Conservation (phyloP, 305 asterid genomes). For the Fraxinus greggii region DNA sequence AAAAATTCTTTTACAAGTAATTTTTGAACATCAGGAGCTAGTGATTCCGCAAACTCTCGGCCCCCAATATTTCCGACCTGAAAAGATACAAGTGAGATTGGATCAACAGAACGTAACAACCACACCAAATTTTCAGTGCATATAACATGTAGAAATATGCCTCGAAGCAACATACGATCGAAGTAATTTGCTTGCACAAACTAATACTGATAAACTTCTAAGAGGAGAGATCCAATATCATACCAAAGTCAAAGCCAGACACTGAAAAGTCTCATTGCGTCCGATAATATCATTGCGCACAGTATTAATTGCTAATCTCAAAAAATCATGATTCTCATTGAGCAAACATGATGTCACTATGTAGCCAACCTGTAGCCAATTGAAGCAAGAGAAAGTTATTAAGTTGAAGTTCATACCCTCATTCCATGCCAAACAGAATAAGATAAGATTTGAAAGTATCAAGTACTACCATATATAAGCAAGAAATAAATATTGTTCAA, state of each 20-base stretch:
- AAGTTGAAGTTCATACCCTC: constrained; percentile 20
- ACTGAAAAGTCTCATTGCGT: constrained; percentile 97
- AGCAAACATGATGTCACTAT: constrained; percentile 94
- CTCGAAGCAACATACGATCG: background rate
- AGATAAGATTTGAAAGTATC: background rate
- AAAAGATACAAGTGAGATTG: constrained; percentile 24
- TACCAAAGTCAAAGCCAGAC: constrained; percentile 97
- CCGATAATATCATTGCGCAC: constrained; percentile 99
- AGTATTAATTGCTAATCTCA: constrained; percentile 93
- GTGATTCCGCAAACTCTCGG: constrained; percentile 95
- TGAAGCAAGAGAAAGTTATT: constrained; percentile 24
- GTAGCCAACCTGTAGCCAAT: constrained; percentile 83
- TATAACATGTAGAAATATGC: background rate
- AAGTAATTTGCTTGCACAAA: constrained; percentile 2
- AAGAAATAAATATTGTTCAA: background rate
- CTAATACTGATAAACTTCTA: background rate
- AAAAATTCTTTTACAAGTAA: constrained; percentile 68
- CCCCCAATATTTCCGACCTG: constrained; percentile 99
- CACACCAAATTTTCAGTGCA: background rate
- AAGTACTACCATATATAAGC: constrained; percentile 4
- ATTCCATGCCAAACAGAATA: background rate
- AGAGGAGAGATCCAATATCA: constrained; percentile 15
- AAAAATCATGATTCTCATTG: constrained; percentile 94
- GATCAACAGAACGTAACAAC: constrained; percentile 15
- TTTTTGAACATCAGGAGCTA: constrained; percentile 99